phyloP scores from a whole-genome alignment of 2,329 filamentous ascomycete genomes.

The Cadophora luteo-olivacea region DNA sequence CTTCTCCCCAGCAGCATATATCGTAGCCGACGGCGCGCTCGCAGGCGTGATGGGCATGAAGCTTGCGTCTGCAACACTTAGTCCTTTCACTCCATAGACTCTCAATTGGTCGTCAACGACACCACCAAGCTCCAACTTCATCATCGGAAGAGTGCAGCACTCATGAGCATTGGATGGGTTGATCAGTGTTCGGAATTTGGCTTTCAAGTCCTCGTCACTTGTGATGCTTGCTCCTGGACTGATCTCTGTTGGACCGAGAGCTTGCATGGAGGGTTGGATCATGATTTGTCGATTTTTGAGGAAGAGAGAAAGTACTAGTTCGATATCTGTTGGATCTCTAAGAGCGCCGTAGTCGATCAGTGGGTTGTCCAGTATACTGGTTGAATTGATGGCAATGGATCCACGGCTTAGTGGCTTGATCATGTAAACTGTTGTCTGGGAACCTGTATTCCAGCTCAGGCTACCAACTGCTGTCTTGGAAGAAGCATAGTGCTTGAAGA shows the following conservation, averaged over 20 bases:
- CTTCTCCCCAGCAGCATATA: constrained; percentile 36
- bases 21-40: constrained; percentile 27
- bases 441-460: constrained; percentile 30
- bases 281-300: constrained; percentile 35
- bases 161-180: constrained; percentile 59
- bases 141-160: constrained; percentile 32
- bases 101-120: constrained; percentile 45
- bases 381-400: constrained; percentile 42
- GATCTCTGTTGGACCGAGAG: constrained; percentile 44
- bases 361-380: constrained; percentile 39
- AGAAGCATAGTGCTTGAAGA: constrained; percentile 36
- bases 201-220: constrained; percentile 76
- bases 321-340: constrained; percentile 48
- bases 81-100: constrained; percentile 46
- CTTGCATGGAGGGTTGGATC: constrained; percentile 43
- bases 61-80: constrained; percentile 50
- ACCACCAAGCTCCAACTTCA: constrained; percentile 41
- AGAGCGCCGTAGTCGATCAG: constrained; percentile 47
- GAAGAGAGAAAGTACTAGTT: constrained; percentile 35
- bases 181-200: constrained; percentile 68
- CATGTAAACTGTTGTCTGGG: constrained; percentile 26
- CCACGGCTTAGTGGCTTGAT: constrained; percentile 46
- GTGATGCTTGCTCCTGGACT: constrained; percentile 64
- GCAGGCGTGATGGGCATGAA: constrained; percentile 40
- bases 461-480: constrained; percentile 15